Percentiles rank a stretch among this genome's conserved stretches.
These are phyloP conservation scores for Cyberlindnera sargentensis DNA, from an alignment of 805 yeast genomes.

Conservation along the genomic window DNA sequence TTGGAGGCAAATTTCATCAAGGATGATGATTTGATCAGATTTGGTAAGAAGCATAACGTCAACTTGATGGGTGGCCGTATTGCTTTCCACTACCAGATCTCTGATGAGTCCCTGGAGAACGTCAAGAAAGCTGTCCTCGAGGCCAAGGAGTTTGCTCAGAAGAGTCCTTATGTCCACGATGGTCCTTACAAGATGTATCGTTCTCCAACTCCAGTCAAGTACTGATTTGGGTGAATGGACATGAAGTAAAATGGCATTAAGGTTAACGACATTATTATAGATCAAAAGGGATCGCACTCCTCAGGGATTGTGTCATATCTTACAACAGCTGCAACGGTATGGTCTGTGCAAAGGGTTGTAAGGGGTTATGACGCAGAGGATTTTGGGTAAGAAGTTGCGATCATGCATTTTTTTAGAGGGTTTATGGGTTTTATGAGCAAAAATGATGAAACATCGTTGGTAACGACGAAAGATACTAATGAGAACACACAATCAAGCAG, in stretches of 20 bases:
- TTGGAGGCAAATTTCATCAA: constrained; percentile 40
- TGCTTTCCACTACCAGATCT: constrained; percentile 71
- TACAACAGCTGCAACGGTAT: too few species aligned
- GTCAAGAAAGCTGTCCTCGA: constrained; percentile 54
- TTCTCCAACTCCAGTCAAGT: constrained; percentile 29
- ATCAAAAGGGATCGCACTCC: not conserved
- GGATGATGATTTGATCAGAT: constrained; percentile 43
- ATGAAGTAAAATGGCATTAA: constrained; percentile 21
- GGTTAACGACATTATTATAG: constrained; percentile 7
- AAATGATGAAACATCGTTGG: too few species aligned
- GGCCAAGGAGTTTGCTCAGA: constrained; percentile 45
- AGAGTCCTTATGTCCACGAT: constrained; percentile 42
- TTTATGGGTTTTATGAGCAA: too few species aligned
- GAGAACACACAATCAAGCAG: too few species aligned
- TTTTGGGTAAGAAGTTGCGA: too few species aligned
- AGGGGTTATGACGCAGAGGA: too few species aligned
- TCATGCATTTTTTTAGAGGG: too few species aligned
- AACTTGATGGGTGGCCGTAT: constrained; percentile 67
- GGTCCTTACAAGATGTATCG: constrained; percentile 43
- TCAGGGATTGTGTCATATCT: too few species aligned
- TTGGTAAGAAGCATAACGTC: constrained; percentile 54
- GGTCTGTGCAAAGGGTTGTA: too few species aligned
- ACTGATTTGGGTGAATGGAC: constrained; percentile 9
- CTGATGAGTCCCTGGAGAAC: constrained; percentile 46
- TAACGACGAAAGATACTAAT: too few species aligned